Conservation (phyloP, 305 asterid genomes). For the Caryopteris hybrid region DNA sequence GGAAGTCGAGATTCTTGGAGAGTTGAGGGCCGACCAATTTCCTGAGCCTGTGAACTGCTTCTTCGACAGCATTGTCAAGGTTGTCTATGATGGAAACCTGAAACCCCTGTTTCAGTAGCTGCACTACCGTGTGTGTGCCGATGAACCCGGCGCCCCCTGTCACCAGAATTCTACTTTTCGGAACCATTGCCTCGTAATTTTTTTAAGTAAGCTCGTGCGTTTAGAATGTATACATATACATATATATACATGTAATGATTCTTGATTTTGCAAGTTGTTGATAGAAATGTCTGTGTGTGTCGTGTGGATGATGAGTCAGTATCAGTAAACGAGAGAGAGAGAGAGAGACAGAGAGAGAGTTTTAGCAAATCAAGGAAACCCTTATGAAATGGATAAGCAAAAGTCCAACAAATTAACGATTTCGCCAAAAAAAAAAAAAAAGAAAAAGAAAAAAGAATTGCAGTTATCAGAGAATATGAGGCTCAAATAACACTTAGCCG, state of each 20-base stretch:
- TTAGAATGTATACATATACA: not conserved
- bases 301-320: conserved; percentile 20
- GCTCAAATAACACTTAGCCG: too few relatives aligned
- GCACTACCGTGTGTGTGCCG: conserved; percentile 90
- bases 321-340: not conserved
- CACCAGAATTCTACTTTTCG: conserved; percentile 51
- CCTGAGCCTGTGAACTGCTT: conserved; percentile 57
- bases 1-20: conserved; percentile 64
- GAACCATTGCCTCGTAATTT: conserved; percentile 21
- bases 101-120: conserved; percentile 72
- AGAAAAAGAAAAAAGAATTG: too few relatives aligned
- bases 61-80: conserved; percentile 75
- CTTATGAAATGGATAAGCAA: not conserved
- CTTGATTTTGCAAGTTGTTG: not conserved
- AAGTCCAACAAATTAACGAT: not conserved
- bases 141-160: conserved; percentile 99
- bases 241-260: not conserved
- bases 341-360: not conserved
- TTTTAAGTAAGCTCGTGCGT: not conserved
- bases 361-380: conserved; percentile 42
- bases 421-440: too few relatives aligned
- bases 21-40: conserved; percentile 58
- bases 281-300: not conserved
- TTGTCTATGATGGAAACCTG: conserved; percentile 73
- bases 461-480: too few relatives aligned